Evolutionary conservation across 768 basidiomycete species (phyloP).

Genomic region (Termitomyces sp.): DNA sequence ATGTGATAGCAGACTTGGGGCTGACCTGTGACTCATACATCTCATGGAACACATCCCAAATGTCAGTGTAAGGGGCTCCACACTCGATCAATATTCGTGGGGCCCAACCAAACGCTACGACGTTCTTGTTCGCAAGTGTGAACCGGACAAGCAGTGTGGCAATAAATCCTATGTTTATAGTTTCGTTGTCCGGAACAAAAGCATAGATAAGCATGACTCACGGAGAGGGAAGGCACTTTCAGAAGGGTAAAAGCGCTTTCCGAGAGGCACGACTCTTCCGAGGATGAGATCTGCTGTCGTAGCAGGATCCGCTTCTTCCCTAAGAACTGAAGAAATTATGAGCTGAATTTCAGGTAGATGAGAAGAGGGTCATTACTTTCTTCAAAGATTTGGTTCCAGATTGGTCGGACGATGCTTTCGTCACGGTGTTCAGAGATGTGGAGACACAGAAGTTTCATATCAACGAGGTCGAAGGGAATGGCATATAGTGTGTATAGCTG

Average conservation of each 20-base stretch:
- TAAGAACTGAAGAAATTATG: constrained; percentile 42
- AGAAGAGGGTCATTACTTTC: constrained; percentile 49
- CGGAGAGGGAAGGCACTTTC: constrained; percentile 88
- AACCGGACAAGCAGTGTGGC: constrained; percentile 76
- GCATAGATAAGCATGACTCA: constrained; percentile 37
- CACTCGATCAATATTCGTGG: constrained; percentile 77
- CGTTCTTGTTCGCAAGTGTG: constrained; percentile 55
- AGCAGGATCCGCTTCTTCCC: constrained; percentile 53
- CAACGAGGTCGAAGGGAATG: constrained; percentile 78
- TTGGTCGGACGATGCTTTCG: constrained; percentile 72
- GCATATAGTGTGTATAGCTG: constrained; percentile 91
- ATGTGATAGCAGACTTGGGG: constrained; percentile 7
- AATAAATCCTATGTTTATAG: constrained; percentile 58
- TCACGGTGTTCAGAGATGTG: constrained; percentile 94
- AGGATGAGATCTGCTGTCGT: constrained; percentile 61
- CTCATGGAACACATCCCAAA: constrained; percentile 84
- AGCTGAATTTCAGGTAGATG: background rate
- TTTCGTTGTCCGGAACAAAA: background rate
- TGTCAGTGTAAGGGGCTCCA: constrained; percentile 74
- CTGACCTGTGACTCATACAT: constrained; percentile 87
- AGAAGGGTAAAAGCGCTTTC: constrained; percentile 87
- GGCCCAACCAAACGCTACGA: constrained; percentile 77
- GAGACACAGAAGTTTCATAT: constrained; percentile 85
- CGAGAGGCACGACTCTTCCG: constrained; percentile 66
- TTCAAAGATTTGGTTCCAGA: constrained; percentile 88